Evolutionary conservation across 2,329 filamentous ascomycete species (phyloP).

Genomic region (Phaeosphaeriaceae sp.): DNA sequence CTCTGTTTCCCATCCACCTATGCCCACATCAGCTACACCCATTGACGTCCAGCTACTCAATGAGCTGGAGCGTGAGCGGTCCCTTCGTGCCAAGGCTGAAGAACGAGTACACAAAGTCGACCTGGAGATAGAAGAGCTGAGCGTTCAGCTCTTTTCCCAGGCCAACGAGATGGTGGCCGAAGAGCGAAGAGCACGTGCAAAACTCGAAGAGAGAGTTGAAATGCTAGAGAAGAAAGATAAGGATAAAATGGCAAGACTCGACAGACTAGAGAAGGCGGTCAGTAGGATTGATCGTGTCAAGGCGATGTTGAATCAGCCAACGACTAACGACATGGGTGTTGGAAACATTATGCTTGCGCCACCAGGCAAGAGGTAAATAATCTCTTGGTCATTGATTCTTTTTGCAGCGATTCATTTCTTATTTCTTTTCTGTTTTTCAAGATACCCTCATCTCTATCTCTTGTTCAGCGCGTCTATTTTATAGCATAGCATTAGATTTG

Average conservation of each 20-base stretch:
- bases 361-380: slow-evolving; percentile 3
- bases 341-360: slow-evolving; percentile 1
- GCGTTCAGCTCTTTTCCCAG: slow-evolving; percentile 76
- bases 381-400: too few species aligned
- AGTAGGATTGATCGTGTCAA: slow-evolving; percentile 73
- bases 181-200: slow-evolving; percentile 73
- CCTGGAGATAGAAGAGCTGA: slow-evolving; percentile 79
- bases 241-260: slow-evolving; percentile 72
- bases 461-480: too few species aligned
- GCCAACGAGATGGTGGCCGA: slow-evolving; percentile 87
- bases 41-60: slow-evolving; percentile 61
- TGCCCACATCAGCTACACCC: slow-evolving; percentile 19
- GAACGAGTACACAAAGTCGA: slow-evolving; percentile 69
- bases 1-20: slow-evolving; percentile 44
- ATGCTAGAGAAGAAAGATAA: slow-evolving; percentile 72
- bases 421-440: not conserved
- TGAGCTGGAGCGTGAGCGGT: slow-evolving; percentile 70
- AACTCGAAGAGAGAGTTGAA: slow-evolving; percentile 72
- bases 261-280: slow-evolving; percentile 73
- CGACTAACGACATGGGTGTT: not conserved
- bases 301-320: slow-evolving; percentile 57
- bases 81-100: slow-evolving; percentile 72
- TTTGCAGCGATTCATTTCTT: not conserved
- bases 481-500: too few species aligned
- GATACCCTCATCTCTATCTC: not conserved